Conservation (phyloP, 192 early-diverging fungal genomes). For the Tieghemiomyces parasiticus region DNA sequence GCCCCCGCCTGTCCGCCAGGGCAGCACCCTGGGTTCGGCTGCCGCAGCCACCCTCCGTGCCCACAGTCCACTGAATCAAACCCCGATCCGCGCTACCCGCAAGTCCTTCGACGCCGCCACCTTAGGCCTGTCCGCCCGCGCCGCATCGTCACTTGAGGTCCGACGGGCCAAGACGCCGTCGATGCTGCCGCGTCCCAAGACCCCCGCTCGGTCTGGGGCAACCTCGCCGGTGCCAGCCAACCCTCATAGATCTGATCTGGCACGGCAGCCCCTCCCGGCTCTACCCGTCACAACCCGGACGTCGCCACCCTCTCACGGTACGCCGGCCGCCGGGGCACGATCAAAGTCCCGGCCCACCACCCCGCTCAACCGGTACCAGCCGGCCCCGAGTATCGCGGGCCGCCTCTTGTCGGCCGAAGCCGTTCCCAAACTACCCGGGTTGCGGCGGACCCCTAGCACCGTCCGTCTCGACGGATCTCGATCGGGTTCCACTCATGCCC, state of each 20-base stretch:
- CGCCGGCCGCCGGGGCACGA: not conserved
- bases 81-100: constrained; percentile 2
- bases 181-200: constrained; percentile 8
- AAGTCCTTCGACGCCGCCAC: constrained; percentile 3
- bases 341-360: not conserved
- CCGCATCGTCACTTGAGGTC: constrained; percentile 3
- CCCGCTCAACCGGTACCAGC: not conserved
- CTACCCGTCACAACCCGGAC: not conserved
- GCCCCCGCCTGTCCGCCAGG: not conserved
- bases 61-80: not conserved
- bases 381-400: not conserved
- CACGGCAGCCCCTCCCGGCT: constrained; percentile 5
- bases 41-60: not conserved
- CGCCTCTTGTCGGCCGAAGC: not conserved
- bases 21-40: not conserved
- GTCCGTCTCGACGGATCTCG: not conserved
- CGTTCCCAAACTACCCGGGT: not conserved
- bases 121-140: not conserved
- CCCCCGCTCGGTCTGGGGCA: constrained; percentile 2
- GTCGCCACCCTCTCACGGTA: not conserved
- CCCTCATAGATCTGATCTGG: not conserved
- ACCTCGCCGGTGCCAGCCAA: not conserved
- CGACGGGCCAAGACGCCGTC: constrained; percentile 7
- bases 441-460: not conserved
- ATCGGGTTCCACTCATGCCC: not conserved